Conservation (phyloP, 2,329 filamentous ascomycete species). For the Alternaria tenuissima region DNA sequence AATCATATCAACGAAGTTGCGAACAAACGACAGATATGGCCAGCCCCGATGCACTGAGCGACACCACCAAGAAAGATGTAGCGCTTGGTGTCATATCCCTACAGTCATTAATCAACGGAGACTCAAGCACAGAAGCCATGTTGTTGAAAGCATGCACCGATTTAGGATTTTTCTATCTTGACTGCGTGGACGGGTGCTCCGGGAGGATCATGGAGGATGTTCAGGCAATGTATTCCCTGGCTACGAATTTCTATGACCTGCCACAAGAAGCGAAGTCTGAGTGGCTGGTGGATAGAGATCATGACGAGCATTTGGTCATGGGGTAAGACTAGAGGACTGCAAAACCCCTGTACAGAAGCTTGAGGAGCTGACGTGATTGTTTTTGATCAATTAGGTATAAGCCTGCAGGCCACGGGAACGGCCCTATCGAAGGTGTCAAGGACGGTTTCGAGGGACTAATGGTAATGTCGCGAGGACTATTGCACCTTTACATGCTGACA, state of each 20-base stretch:
- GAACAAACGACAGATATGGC: not conserved
- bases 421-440: conserved; percentile 3
- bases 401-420: not conserved
- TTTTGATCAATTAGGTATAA: not conserved
- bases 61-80: not conserved
- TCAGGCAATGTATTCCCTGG: not conserved
- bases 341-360: not conserved
- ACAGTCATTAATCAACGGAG: not conserved
- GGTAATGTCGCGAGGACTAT: not conserved
- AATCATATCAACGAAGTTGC: not conserved
- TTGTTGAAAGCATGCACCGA: not conserved
- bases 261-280: not conserved
- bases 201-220: not conserved
- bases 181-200: not conserved
- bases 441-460: not conserved
- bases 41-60: not conserved
- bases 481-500: not conserved
- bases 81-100: not conserved
- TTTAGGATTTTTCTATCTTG: not conserved
- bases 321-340: not conserved
- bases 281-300: conserved; percentile 1
- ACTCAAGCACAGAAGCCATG: not conserved
- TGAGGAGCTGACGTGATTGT: not conserved
- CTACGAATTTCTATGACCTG: not conserved
- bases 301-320: conserved; percentile 3